Base-by-base conservation (phyloP, 2,329 filamentous ascomycete genomes). In the Phoma sp. region DNA sequence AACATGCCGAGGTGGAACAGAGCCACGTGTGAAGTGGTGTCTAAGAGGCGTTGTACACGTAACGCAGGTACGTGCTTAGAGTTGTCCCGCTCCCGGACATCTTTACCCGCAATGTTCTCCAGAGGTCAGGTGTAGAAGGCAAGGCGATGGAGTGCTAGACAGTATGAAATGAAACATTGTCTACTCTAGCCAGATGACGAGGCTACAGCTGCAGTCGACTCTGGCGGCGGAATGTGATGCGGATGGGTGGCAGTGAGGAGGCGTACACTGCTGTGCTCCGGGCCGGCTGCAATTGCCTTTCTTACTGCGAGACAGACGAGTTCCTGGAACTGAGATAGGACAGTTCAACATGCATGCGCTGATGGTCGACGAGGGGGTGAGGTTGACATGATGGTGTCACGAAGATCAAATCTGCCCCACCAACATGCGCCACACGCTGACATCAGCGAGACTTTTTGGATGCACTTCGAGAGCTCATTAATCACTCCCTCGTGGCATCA, bases 21-120 rank as follows among this genome's bases (percentile, higher is more conserved):
- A 41, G 40, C 46, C 52, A 55, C 45, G 45, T 55, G 52, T 32
- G 41, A 35, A 31, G 45, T 22, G 21, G 12, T 33, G n/a, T 29
- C 22, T 6, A 33, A 17, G 46, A 10, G 38, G 33, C 29, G 29
- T 36, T 17, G 44, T 40, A 40, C 17, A 40, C 24, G 40, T 13
- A 36, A 55, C 22, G 41, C 51, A 55, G 51, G 51, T 44, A 55
- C 36, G 25, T 29, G 37, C 51, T 33, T 19, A 24, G 15, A 25
- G n/a, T 27, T 8, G 3, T 43, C 39, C 33, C 24, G 39, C 36
- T 33, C 17, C 19, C 33, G 31, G 49, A 25, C 37, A 22, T 21
- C 19, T 29, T 36, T 12, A 21, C 22, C 31, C 29, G 43, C 8
- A 19, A 43, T 21, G 21, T 39, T 43, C 19, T 13, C 8, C 21